phyloP scores from a whole-genome alignment of 176 grass and related monocot genomes.

The Juncus inflexus region DNA sequence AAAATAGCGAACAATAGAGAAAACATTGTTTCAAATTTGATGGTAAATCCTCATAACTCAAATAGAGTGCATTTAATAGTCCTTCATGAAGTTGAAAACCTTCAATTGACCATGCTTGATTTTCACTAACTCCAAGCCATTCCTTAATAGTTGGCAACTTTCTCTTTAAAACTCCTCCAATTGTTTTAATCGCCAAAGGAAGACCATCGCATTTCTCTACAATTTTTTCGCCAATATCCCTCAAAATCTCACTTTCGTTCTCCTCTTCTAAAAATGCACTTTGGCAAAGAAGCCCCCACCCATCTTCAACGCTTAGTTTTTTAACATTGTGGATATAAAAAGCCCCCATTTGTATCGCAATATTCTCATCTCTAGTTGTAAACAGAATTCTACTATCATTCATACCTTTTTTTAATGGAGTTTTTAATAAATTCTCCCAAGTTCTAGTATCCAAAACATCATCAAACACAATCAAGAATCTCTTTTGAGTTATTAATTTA shows the following conservation, averaged over 20 bases:
- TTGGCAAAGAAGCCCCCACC: conserved; percentile 41
- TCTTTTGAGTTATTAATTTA: conserved; percentile 32
- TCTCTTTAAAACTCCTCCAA: conserved; percentile 46
- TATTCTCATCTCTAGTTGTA: conserved; percentile 34
- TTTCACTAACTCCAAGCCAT: conserved; percentile 32
- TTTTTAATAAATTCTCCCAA: conserved; percentile 42
- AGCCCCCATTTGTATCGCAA: conserved; percentile 41
- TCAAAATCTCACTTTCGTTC: conserved; percentile 18
- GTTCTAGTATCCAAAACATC: conserved; percentile 36
- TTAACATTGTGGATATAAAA: conserved; percentile 37
- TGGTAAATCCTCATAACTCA: conserved; percentile 60
- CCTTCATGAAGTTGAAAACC: conserved; percentile 39
- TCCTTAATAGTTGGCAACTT: conserved; percentile 18
- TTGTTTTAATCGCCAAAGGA: conserved; percentile 46
- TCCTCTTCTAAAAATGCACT: conserved; percentile 21
- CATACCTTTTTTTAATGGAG: conserved; percentile 27
- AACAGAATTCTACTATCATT: conserved; percentile 49
- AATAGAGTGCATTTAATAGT: conserved; percentile 44
- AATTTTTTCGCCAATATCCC: conserved; percentile 33
- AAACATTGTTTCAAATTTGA: conserved; percentile 69
- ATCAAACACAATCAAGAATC: conserved; percentile 55
- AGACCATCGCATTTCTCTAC: conserved; percentile 43
- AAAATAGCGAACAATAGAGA: conserved; percentile 64
- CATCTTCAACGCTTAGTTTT: conserved; percentile 34
- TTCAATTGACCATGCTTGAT: conserved; percentile 41